Base-by-base conservation (phyloP, 1,284 basidiomycete genomes). In the Polyporus tsugae region DNA sequence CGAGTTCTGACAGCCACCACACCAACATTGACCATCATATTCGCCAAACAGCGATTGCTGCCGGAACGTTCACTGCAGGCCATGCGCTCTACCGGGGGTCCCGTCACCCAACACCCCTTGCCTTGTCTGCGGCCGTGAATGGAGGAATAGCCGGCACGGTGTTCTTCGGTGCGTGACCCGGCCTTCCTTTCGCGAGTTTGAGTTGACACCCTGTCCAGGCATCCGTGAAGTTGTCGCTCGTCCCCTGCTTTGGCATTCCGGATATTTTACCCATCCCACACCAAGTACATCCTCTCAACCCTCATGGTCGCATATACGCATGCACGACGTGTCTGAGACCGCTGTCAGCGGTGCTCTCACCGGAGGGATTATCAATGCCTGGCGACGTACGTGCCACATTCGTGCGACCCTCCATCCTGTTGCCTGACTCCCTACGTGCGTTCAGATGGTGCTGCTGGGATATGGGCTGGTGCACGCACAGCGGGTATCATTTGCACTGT, bases 211-310 rank as follows among this genome's bases (percentile, higher is more conserved):
- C 55, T 49, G 11, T 66, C 38, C 66, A 94, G 93, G 86, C 68
- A 77, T 91, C 69, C 86, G 92, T 63, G 92, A 94, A 81, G 91
- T 87, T 74, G 74, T 84, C 22, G 80, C 92, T 58, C 85, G 85
- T 63, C 92, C 93, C 1, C 66, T 84, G 2, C 79, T 93, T 44
- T 77, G 83, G 4, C 38, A 39, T 60, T 75, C 75, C 59, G 76
- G 15, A 29, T 33, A 55, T 7, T 55, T 11, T 25, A 35, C 49
- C 25, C 61, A 57, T 69, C 73, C 73, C 76, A 70, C 79, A 71
- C 75, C 80, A 66, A 70, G 64, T 72, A 17, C 52, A 66, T 67
- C 46, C 62, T 65, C 33, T 60, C 65, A 62, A 15, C 67, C 77
- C 19, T 74, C 86, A 19, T 88, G 83, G 83, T 78, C 81, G 44